phyloP scores from a whole-genome alignment of 1,284 basidiomycete species.

The Fistulina hepatica region DNA sequence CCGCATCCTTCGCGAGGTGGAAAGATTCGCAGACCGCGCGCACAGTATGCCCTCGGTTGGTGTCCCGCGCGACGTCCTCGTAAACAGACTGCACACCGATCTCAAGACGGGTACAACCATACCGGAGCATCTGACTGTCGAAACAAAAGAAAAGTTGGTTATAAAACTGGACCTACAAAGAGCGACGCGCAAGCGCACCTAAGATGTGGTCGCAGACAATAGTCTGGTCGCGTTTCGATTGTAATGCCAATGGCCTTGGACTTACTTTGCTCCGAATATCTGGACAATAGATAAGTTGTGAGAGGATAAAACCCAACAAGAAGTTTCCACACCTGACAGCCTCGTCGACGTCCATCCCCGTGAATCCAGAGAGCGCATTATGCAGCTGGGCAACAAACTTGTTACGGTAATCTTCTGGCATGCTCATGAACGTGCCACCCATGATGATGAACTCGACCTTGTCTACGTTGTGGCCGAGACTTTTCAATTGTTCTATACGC shows the following conservation, averaged over 20 bases:
- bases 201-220: constrained; percentile 94
- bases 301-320: constrained; percentile 10
- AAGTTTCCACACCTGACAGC: constrained; percentile 63
- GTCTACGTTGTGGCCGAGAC: constrained; percentile 92
- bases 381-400: constrained; percentile 95
- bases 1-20: constrained; percentile 96
- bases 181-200: constrained; percentile 39
- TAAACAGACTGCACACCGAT: constrained; percentile 99
- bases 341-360: constrained; percentile 89
- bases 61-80: constrained; percentile 97
- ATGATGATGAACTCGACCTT: constrained; percentile 99
- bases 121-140: constrained; percentile 93
- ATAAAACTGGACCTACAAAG: neutral
- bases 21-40: constrained; percentile 96
- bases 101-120: constrained; percentile 96
- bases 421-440: constrained; percentile 99
- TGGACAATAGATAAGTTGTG: constrained; percentile 19
- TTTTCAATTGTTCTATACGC: constrained; percentile 90
- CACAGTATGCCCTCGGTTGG: constrained; percentile 96
- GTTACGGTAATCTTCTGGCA: constrained; percentile 91
- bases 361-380: constrained; percentile 94
- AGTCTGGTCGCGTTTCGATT: constrained; percentile 97
- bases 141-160: constrained; percentile 5
- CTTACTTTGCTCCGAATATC: constrained; percentile 93
- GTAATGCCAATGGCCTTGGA: constrained; percentile 99